Evolutionary conservation across 257 asterid genomes (phyloP).

Genomic region (Coffea eugenioides): DNA sequence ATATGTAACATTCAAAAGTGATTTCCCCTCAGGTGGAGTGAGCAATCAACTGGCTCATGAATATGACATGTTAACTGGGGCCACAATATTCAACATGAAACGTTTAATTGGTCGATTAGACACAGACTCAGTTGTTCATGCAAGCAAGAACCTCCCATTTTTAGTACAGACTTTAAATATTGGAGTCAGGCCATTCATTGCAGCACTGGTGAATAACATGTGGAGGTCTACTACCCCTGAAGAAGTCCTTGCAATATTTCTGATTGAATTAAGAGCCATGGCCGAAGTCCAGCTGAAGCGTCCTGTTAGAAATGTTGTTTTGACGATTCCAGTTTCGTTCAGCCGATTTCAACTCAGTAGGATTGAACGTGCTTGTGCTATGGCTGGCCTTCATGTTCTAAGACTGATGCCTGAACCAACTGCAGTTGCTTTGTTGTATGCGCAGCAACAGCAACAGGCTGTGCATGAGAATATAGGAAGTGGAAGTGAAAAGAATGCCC

Average conservation of each 20-base stretch:
- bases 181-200: slow-evolving; percentile 77
- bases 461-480: slow-evolving; percentile 52
- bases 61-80: slow-evolving; percentile 73
- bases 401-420: slow-evolving; percentile 92
- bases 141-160: slow-evolving; percentile 80
- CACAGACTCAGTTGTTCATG: slow-evolving; percentile 74
- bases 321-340: slow-evolving; percentile 73
- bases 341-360: slow-evolving; percentile 80
- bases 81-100: slow-evolving; percentile 74
- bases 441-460: slow-evolving; percentile 72
- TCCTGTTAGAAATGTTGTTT: slow-evolving; percentile 53
- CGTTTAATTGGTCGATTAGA: slow-evolving; percentile 81
- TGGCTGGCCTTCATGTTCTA: slow-evolving; percentile 88
- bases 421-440: slow-evolving; percentile 79
- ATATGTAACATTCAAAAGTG: slow-evolving; percentile 66
- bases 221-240: slow-evolving; percentile 92
- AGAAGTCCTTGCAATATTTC: slow-evolving; percentile 82
- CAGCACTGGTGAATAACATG: slow-evolving; percentile 71
- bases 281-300: slow-evolving; percentile 67
- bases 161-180: slow-evolving; percentile 71
- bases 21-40: slow-evolving; percentile 66
- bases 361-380: slow-evolving; percentile 80
- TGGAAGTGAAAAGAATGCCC: slow-evolving; percentile 64
- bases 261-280: slow-evolving; percentile 64
- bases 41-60: slow-evolving; percentile 65